These are phyloP conservation scores for Calvatia gigantea DNA, from an alignment of 768 basidiomycete species.

Conservation along the genomic window DNA sequence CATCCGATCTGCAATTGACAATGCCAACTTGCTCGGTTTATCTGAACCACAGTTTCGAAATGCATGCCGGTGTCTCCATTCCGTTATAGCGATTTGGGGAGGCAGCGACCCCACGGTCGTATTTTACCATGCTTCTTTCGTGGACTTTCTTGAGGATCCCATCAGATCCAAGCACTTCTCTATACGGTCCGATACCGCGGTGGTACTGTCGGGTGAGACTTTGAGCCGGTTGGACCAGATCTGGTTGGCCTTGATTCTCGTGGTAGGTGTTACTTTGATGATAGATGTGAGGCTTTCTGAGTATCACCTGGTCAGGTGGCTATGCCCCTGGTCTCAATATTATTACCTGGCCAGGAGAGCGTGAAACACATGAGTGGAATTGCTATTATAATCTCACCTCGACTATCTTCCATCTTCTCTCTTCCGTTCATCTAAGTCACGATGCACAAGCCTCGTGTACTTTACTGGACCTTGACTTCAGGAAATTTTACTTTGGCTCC, in stretches of 20 bases:
- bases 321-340: too few species aligned
- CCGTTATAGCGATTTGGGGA: not conserved
- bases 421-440: too few species aligned
- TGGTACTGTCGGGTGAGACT: not conserved
- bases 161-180: not conserved
- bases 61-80: not conserved
- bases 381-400: too few species aligned
- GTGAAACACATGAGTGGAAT: too few species aligned
- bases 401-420: too few species aligned
- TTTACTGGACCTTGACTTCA: too few species aligned
- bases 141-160: not conserved
- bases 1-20: not conserved
- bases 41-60: not conserved
- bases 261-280: too few species aligned
- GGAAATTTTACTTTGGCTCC: too few species aligned
- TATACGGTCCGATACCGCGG: not conserved
- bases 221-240: not conserved
- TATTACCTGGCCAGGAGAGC: too few species aligned
- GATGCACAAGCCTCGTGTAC: too few species aligned
- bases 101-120: not conserved
- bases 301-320: too few species aligned
- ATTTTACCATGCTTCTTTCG: not conserved
- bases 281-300: too few species aligned
- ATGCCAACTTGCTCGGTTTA: not conserved
- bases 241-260: not conserved